A percentile compares a stretch with the other conserved stretches of the same genome.
Evolutionary conservation across 78 protist genomes (phyloP).

Genomic region (Guillardia theta): DNA sequence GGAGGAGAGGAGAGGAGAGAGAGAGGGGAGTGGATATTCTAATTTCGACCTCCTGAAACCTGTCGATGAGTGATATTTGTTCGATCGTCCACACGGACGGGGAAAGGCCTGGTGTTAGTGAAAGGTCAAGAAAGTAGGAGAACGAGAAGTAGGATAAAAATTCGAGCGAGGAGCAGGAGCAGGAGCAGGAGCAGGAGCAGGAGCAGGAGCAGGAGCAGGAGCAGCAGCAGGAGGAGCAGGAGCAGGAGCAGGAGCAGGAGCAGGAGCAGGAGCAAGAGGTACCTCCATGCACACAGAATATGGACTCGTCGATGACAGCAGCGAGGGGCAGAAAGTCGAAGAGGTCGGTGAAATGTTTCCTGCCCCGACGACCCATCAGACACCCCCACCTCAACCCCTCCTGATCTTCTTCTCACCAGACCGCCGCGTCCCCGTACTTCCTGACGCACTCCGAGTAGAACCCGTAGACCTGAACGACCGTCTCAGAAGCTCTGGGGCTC

Average conservation of each 20-base stretch:
- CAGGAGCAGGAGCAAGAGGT: constrained; percentile 66
- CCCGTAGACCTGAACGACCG: constrained; percentile 54
- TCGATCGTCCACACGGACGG: too few species aligned
- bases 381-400: not conserved
- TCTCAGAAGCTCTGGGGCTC: not conserved
- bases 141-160: not conserved
- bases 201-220: not conserved
- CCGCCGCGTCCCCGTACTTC: not conserved
- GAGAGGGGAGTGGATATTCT: not conserved
- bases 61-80: too few species aligned
- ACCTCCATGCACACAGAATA: constrained; percentile 84
- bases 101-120: constrained; percentile 55
- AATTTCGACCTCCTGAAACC: too few species aligned
- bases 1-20: not conserved
- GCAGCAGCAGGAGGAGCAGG: constrained; percentile 54
- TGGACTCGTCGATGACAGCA: constrained; percentile 55
- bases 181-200: not conserved
- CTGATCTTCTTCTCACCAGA: too few species aligned
- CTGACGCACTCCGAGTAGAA: constrained; percentile 68
- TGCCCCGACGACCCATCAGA: too few species aligned
- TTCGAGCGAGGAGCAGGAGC: not conserved
- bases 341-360: constrained; percentile 34
- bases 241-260: constrained; percentile 55
- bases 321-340: constrained; percentile 76
- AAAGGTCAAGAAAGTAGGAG: not conserved